Evolutionary conservation across 768 basidiomycete species (phyloP), one percentile per base, ranked within the genome.

Genomic region (Macrolepiota dolichaula): DNA sequence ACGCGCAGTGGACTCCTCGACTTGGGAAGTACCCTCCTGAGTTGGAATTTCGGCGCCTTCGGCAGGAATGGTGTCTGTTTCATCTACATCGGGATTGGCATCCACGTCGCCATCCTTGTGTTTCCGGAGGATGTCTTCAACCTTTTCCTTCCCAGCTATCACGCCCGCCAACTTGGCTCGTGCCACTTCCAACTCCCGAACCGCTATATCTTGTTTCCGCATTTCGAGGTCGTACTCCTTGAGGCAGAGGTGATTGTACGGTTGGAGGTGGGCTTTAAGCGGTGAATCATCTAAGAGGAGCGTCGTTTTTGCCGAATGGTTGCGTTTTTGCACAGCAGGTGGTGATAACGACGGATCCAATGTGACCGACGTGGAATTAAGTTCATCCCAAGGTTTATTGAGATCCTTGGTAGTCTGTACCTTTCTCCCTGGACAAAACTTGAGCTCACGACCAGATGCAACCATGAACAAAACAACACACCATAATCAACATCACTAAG

Each of bases 181-280:
- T 27, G 50, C 57, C 12, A 62, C 61, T 27, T 49, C 60, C 27
- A 60, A 47, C 36, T 66, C 65, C 40, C 63, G 59, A n/a, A 70
- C 63, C 3, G 65, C 61, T 11, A 75, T 44, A 61, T 76, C 75
- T 5, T 51, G 51, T n/a, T 50, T 62, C 11, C 87, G 80, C 68
- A 73, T 74, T 9, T 72, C 65, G 1, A 71, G 74, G 13, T 78
- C 75, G 68, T 92, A 94, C 68, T 92, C 91, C 10, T 74, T 78
- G 64, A 94, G 81, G 67, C 88, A 91, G 22, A 94, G 73, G 68
- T 94, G 92, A 68, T 91, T 94, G 75, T 83, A 89, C 0, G 92
- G 92, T 68, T 94, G 92, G 15, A 88, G 76, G 29, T 75, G 79
- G 0, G 81, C 83, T 64, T 84, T 85, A 27, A 74, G 73, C 0